These are phyloP conservation scores for Eucalyptus melliodora DNA, from an alignment of 345 rosid genomes.

Conservation along the genomic window DNA sequence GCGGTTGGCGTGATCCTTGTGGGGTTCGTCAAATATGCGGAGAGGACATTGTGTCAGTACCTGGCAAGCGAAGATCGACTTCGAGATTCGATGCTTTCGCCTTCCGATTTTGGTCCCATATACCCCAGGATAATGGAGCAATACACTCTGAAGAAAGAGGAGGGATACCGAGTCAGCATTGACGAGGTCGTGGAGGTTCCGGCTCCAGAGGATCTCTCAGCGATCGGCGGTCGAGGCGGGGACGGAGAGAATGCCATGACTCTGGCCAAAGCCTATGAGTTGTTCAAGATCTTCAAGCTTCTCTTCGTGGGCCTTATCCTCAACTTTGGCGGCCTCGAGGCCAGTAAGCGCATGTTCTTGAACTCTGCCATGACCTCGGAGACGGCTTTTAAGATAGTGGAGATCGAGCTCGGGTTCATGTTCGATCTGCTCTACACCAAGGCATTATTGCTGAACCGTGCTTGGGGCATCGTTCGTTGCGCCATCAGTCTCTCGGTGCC, in stretches of 20 bases:
- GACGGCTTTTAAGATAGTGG: slow-evolving; percentile 18
- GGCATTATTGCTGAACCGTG: slow-evolving; percentile 1
- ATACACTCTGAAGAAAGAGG: neutral
- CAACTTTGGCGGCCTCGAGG: neutral
- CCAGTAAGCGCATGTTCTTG: neutral
- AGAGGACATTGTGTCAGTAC: neutral
- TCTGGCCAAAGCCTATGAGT: neutral
- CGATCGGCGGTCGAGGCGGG: neutral
- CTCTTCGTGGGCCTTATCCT: slow-evolving; percentile 27
- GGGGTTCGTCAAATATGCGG: neutral
- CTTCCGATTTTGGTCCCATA: neutral
- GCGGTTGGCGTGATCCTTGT: neutral
- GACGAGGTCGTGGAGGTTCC: neutral
- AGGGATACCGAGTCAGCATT: neutral
- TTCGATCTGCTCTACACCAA: slow-evolving; percentile 40
- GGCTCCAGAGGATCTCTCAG: neutral
- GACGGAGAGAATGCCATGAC: neutral
- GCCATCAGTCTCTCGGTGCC: neutral
- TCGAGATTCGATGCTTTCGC: neutral
- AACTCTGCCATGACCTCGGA: neutral
- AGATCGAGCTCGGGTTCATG: slow-evolving; percentile 25
- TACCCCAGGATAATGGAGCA: neutral
- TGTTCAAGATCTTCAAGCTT: slow-evolving; percentile 19
- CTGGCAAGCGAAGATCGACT: neutral
- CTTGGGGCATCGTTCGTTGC: slow-evolving; percentile 7